Conservation (phyloP, 495 filamentous ascomycete species). For the Neurospora tetraspora region DNA sequence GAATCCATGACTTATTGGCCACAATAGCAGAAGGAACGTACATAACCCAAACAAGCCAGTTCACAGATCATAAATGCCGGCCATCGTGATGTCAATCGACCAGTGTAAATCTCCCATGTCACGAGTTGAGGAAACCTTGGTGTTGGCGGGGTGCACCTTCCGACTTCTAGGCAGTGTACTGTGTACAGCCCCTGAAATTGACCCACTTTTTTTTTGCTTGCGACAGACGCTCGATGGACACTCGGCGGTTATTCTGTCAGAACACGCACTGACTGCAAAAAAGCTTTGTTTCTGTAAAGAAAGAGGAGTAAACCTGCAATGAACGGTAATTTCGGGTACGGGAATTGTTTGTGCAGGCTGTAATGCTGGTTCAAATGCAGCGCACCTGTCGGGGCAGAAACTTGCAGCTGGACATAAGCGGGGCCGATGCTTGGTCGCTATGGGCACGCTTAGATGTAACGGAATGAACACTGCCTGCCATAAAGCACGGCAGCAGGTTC, state of each 20-base stretch:
- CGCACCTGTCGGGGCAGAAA: background rate
- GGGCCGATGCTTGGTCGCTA: background rate
- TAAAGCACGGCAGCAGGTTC: background rate
- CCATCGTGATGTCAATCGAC: background rate
- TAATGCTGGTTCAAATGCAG: background rate
- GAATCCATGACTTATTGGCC: background rate
- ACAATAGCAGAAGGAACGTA: background rate
- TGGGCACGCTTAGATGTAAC: background rate
- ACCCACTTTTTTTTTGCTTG: background rate
- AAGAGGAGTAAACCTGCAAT: too few species aligned
- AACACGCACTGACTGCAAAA: background rate
- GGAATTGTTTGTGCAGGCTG: background rate
- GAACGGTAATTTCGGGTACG: too few species aligned
- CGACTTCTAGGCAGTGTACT: background rate
- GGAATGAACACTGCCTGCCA: too few species aligned
- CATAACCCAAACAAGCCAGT: background rate
- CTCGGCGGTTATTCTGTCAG: background rate
- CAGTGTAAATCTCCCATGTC: background rate
- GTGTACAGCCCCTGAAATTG: background rate
- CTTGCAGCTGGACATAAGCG: background rate
- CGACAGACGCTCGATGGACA: background rate
- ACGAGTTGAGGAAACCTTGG: background rate
- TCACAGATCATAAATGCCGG: background rate
- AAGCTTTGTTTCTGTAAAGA: background rate
- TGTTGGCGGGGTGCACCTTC: background rate